Evolutionary conservation across 306 rosid species (phyloP).

Genomic region (Prunus campanulata): DNA sequence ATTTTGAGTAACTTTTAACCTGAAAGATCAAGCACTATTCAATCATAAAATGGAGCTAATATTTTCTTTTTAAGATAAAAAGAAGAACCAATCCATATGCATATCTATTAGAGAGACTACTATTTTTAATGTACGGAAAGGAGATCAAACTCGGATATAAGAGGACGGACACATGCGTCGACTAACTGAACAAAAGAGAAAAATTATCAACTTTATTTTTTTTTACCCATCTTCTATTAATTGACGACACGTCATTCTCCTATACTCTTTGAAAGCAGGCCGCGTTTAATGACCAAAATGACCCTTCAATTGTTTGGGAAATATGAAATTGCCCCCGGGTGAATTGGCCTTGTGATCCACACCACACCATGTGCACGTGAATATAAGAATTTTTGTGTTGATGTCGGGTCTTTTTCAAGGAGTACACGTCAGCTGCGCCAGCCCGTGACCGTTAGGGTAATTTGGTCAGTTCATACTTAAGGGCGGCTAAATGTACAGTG

Average conservation of each 20-base stretch:
- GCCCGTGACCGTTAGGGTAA: constrained; percentile 46
- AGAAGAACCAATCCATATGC: not conserved
- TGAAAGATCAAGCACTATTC: not conserved
- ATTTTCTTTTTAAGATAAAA: no score
- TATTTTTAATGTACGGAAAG: no score
- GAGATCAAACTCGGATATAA: not conserved
- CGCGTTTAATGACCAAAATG: not conserved
- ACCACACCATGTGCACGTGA: constrained; percentile 41
- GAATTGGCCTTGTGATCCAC: constrained; percentile 5
- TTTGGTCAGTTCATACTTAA: constrained; percentile 16
- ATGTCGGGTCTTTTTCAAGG: constrained; percentile 54
- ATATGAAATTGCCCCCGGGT: not conserved
- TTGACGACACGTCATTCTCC: constrained; percentile 27
- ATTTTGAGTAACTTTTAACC: not conserved
- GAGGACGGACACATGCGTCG: no score
- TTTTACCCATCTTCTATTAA: not conserved
- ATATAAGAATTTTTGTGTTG: constrained; percentile 38
- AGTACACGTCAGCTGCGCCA: constrained; percentile 23
- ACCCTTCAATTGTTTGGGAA: not conserved
- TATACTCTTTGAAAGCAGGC: constrained; percentile 1
- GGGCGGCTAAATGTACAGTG: constrained; percentile 37
- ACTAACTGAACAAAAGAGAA: no score
- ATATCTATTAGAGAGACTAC: no score
- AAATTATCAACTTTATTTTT: not conserved
- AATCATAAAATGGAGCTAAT: no score